phyloP scores from a whole-genome alignment of 306 rosid genomes.

The Herpetospermum pedunculosum region DNA sequence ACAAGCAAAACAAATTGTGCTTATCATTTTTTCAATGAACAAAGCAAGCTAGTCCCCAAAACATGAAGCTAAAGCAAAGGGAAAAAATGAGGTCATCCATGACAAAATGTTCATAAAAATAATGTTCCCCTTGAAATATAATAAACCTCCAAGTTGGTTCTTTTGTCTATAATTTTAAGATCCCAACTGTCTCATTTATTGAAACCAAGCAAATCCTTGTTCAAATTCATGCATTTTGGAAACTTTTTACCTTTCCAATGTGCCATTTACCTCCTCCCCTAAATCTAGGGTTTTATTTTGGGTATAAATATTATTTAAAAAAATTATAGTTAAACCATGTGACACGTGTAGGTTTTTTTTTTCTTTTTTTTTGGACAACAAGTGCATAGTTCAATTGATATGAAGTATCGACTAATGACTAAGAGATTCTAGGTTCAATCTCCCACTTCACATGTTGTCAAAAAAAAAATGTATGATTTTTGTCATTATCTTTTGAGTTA shows the following conservation, averaged over 20 bases:
- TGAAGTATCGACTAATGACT: too few relatives aligned
- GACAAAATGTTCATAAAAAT: background rate
- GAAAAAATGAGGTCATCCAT: constrained; percentile 6
- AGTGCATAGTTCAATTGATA: too few relatives aligned
- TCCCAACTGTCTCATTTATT: background rate
- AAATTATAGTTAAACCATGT: too few relatives aligned
- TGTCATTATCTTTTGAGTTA: too few relatives aligned
- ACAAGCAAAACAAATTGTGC: background rate
- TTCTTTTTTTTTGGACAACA: too few relatives aligned
- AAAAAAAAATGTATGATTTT: too few relatives aligned
- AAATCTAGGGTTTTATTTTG: background rate
- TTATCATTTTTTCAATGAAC: background rate
- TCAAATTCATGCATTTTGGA: background rate
- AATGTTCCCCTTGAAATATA: background rate
- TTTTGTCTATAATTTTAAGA: background rate
- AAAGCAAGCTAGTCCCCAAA: background rate
- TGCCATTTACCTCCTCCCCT: background rate
- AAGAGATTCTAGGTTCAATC: too few relatives aligned
- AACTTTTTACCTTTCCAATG: background rate
- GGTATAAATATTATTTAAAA: too few relatives aligned
- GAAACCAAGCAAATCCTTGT: background rate
- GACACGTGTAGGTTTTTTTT: too few relatives aligned
- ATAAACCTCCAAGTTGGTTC: background rate
- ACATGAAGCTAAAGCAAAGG: background rate
- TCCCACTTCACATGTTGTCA: too few relatives aligned